These are phyloP conservation scores for Petunia hybrid DNA, from an alignment of 305 asterid species.

Conservation along the genomic window DNA sequence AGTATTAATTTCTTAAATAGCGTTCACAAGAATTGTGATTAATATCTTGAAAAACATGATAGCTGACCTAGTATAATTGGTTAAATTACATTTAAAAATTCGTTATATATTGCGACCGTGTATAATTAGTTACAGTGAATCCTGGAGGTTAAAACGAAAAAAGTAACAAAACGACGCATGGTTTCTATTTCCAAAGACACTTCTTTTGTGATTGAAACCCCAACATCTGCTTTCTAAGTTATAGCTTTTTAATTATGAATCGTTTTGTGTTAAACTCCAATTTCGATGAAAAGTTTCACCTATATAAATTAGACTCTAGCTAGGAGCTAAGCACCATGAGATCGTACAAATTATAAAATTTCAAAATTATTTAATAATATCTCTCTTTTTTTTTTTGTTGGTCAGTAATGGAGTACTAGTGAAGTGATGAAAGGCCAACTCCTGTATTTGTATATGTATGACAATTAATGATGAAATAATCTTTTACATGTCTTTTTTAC, in stretches of 20 bases:
- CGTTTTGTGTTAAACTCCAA: conserved; percentile 28
- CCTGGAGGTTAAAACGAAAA: not conserved
- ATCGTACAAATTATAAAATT: not conserved
- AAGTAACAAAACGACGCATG: not conserved
- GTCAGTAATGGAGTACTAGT: not conserved
- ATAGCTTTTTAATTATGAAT: conserved; percentile 23
- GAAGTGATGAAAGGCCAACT: not conserved
- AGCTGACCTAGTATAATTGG: not conserved
- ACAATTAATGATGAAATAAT: no score
- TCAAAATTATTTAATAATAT: not conserved
- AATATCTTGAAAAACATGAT: conserved; percentile 1
- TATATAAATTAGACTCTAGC: not conserved
- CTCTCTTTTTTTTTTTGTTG: not conserved
- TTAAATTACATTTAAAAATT: not conserved
- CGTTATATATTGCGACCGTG: not conserved
- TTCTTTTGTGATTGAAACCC: conserved; percentile 16
- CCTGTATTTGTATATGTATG: not conserved
- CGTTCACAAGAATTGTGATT: no score
- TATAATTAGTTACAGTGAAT: no score
- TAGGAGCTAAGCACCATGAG: not conserved
- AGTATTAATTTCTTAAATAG: no score
- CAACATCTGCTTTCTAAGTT: conserved; percentile 16
- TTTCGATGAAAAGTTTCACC: conserved; percentile 20
- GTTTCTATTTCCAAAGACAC: conserved; percentile 26
- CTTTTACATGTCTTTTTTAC: no score